Evolutionary conservation across 768 basidiomycete genomes (phyloP).

Genomic region (Lactarius quietus): DNA sequence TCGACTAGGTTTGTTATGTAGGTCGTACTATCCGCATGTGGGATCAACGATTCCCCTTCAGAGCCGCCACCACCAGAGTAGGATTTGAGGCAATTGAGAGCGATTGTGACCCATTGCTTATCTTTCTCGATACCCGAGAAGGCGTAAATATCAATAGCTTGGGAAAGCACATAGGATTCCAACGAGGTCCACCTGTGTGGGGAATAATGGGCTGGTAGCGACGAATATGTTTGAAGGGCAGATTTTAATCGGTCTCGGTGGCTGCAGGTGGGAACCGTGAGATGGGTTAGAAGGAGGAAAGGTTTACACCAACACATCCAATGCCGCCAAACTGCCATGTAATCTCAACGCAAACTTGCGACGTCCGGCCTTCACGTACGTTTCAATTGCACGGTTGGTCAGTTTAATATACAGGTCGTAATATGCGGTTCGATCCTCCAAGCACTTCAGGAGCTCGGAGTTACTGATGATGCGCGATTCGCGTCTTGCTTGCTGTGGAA

Average conservation of each 20-base stretch:
- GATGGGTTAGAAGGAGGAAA: not conserved
- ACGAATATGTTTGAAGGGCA: slow-evolving; percentile 69
- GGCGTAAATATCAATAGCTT: slow-evolving; percentile 65
- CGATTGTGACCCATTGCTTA: slow-evolving; percentile 75
- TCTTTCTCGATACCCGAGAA: slow-evolving; percentile 56
- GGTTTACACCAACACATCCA: slow-evolving; percentile 71
- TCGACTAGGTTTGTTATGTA: slow-evolving; percentile 52
- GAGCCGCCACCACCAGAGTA: slow-evolving; percentile 58
- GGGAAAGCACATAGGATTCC: slow-evolving; percentile 74
- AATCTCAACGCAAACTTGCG: slow-evolving; percentile 83
- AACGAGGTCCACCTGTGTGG: slow-evolving; percentile 79
- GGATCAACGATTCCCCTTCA: slow-evolving; percentile 50
- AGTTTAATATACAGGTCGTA: slow-evolving; percentile 71
- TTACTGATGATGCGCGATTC: slow-evolving; percentile 48
- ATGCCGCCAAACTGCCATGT: slow-evolving; percentile 80
- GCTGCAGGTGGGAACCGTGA: slow-evolving; percentile 38
- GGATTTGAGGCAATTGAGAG: slow-evolving; percentile 71
- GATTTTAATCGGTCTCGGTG: slow-evolving; percentile 59
- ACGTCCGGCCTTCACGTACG: slow-evolving; percentile 79
- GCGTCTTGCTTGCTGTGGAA: slow-evolving; percentile 26
- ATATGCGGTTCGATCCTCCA: slow-evolving; percentile 57
- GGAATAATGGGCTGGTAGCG: slow-evolving; percentile 82
- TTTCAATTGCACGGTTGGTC: slow-evolving; percentile 80
- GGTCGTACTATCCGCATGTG: slow-evolving; percentile 46
- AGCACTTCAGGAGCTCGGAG: slow-evolving; percentile 54